phyloP scores from a whole-genome alignment of 257 asterid species.

The Solanum pinnatisectum region DNA sequence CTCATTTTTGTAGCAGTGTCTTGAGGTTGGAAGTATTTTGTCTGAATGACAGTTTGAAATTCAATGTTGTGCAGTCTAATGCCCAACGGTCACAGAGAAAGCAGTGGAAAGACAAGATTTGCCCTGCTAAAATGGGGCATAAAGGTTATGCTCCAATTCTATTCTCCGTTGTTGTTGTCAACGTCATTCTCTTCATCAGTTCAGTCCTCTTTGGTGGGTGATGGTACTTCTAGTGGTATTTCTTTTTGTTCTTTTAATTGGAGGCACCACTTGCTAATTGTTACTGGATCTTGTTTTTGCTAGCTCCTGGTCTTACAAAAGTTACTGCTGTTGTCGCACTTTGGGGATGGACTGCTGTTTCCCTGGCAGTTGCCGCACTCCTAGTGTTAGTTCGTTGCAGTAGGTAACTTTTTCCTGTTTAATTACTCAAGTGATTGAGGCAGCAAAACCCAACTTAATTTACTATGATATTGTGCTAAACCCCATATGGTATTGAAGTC shows the following conservation, averaged over 20 bases:
- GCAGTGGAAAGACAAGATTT: constrained; percentile 45
- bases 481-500: neutral
- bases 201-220: constrained; percentile 75
- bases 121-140: constrained; percentile 40
- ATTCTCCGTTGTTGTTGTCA: constrained; percentile 50
- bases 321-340: constrained; percentile 86
- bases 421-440: neutral
- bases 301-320: constrained; percentile 76
- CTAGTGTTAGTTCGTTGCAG: constrained; percentile 70
- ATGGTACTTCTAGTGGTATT: neutral
- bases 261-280: constrained; percentile 18
- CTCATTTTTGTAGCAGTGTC: neutral
- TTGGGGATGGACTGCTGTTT: constrained; percentile 90
- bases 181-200: constrained; percentile 58
- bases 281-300: constrained; percentile 23
- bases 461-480: neutral
- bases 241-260: constrained; percentile 1
- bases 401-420: constrained; percentile 41
- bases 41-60: constrained; percentile 23
- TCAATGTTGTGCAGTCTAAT: constrained; percentile 49
- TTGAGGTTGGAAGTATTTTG: neutral
- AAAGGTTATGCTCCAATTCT: constrained; percentile 79
- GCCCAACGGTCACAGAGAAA: constrained; percentile 42
- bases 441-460: neutral
- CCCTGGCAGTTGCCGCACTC: constrained; percentile 61